Base-by-base conservation (phyloP, 768 basidiomycete species). In the Terana coerulea region DNA sequence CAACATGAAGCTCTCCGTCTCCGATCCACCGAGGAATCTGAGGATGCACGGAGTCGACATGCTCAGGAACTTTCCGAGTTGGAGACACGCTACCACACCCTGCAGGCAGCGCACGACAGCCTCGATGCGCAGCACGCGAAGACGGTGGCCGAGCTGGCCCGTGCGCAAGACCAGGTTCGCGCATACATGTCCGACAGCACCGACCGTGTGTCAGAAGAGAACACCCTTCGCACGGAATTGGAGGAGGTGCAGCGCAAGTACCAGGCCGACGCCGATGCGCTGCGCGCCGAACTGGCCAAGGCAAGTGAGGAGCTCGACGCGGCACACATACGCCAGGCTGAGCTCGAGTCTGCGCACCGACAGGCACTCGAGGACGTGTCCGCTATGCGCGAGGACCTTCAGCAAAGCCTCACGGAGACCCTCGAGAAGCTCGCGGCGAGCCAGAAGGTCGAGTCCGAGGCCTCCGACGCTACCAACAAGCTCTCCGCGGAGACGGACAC, bases 371-470 rank as follows among this genome's bases (percentile, higher is more conserved):
- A 52, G 5, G 58, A 64, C 28, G 53, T 66, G 19, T 49, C 34
- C 10, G 41, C 37, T 5, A 52, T 47, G 1, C 49, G 57, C 34
- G 52, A 49, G 14, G 58, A 63, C 29, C 56, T 68, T 14, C 53
- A 44, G 19, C 47, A 47, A 25, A 53, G 55, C 22, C 59, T 57
- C 42, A 33, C 39, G 9, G 51, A 53, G 28, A 51, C 51, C 19
- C 51, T 60, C 42, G 54, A 51, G 25, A 56, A 64, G 35, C 56
- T 68, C n/a, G 56, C 28, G 14, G 43, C 37, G 30, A 50, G 55
- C 10, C 56, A 55, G 47, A 36, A 60, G 34, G 59, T 47, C 3
- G 54, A 61, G 35, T 58, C 63, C 8, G 56, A 59, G 33, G 34
- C 45, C 10, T 24, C 21, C 37, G 22, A 51, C 51, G 19, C 51